Percentiles rank a stretch among this genome's conserved stretches.
Conservation (phyloP, 1,284 basidiomycete genomes). For the Cryptococcus sp. region DNA sequence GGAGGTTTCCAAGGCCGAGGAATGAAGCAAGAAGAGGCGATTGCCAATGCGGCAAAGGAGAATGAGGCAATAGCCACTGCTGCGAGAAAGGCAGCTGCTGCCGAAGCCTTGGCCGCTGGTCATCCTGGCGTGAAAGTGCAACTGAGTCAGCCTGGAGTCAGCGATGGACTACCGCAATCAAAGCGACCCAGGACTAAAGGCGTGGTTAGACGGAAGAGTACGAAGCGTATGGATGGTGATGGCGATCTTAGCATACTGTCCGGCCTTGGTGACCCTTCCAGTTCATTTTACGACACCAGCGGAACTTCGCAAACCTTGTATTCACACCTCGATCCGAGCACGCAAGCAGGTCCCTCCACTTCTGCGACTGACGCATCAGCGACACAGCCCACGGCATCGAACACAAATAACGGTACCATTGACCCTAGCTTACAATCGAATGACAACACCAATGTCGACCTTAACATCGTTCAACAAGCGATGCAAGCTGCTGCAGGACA, state of each 20-base stretch:
- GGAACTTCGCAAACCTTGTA: conserved; percentile 5
- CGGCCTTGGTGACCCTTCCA: conserved; percentile 2
- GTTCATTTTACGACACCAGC: conserved; percentile 5
- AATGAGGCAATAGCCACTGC: conserved; percentile 42
- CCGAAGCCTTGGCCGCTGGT: conserved; percentile 46
- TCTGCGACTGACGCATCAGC: neutral
- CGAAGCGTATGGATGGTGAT: conserved; percentile 6
- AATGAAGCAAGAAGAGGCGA: conserved; percentile 52
- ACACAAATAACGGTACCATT: conserved; percentile 4
- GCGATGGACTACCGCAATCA: conserved; percentile 23
- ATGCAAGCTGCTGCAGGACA: conserved; percentile 45
- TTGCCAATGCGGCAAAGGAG: conserved; percentile 43
- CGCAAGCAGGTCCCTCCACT: conserved; percentile 15
- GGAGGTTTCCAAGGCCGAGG: conserved; percentile 51
- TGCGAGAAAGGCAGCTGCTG: conserved; percentile 47
- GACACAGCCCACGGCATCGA: neutral
- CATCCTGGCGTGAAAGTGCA: conserved; percentile 49
- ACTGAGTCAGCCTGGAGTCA: conserved; percentile 34
- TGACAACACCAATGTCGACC: conserved; percentile 28
- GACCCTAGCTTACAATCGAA: conserved; percentile 8
- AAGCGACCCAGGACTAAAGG: conserved; percentile 20
- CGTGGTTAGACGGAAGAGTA: conserved; percentile 11
- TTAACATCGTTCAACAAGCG: conserved; percentile 48
- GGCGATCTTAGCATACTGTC: conserved; percentile 6
- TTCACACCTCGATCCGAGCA: conserved; percentile 6